A percentile compares a stretch with the other conserved stretches of the same genome.
Evolutionary conservation across 192 early-diverging fungal species (phyloP).

Genomic region (Backusella morwellensis): DNA sequence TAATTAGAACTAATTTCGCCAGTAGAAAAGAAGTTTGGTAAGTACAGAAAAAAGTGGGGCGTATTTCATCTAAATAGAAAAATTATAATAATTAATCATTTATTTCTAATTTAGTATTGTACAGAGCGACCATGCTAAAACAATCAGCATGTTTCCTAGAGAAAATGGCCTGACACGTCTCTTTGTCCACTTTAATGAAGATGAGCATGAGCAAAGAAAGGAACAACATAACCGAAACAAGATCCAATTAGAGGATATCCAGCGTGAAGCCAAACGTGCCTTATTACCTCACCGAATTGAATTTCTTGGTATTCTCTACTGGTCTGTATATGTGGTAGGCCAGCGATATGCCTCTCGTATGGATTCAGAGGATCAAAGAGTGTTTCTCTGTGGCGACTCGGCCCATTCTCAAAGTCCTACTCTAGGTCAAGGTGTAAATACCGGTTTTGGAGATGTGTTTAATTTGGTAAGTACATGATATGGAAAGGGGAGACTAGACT

Average conservation of each 20-base stretch:
- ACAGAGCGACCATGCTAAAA: conserved; percentile 22
- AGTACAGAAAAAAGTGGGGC: background rate
- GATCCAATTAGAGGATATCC: conserved; percentile 32
- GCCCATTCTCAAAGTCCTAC: conserved; percentile 32
- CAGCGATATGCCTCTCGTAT: conserved; percentile 18
- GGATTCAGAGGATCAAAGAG: conserved; percentile 6
- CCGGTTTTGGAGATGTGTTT: conserved; percentile 32
- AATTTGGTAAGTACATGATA: conserved; percentile 14
- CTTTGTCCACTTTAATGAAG: conserved; percentile 32
- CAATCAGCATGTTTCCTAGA: conserved; percentile 24
- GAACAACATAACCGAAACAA: conserved; percentile 31
- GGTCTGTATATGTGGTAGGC: conserved; percentile 29
- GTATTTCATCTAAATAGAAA: background rate
- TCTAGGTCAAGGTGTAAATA: conserved; percentile 33
- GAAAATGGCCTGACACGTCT: conserved; percentile 30
- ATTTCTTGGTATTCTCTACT: conserved; percentile 26
- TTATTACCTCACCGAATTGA: conserved; percentile 26
- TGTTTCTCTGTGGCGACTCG: conserved; percentile 28
- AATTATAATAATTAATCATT: background rate
- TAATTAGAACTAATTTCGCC: conserved; percentile 32
- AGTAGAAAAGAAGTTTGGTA: conserved; percentile 25
- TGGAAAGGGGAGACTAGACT: background rate
- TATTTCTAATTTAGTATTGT: conserved; percentile 15
- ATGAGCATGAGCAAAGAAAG: conserved; percentile 18
- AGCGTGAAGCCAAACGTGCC: conserved; percentile 29